These are phyloP conservation scores for Protostelium mycophagum DNA, from an alignment of 78 protist genomes.

Conservation along the genomic window DNA sequence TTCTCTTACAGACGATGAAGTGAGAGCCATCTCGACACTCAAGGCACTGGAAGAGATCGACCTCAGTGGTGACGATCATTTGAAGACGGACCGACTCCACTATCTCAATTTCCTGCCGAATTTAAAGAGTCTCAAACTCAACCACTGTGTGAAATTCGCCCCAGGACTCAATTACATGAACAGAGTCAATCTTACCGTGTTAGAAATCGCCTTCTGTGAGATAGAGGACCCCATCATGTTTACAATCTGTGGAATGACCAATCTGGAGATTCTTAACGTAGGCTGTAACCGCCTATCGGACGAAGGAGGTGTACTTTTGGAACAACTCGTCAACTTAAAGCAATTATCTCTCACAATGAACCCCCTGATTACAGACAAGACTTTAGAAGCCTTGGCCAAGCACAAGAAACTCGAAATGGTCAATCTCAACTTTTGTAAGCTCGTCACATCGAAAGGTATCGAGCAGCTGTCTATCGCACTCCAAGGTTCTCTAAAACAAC, in stretches of 20 bases:
- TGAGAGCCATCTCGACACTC: neutral
- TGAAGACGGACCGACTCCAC: neutral
- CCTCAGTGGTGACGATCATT: neutral
- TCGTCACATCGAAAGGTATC: neutral
- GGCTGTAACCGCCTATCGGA: neutral
- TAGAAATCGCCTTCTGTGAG: neutral
- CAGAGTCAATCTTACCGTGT: neutral
- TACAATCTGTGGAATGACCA: neutral
- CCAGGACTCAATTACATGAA: neutral
- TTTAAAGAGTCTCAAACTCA: neutral
- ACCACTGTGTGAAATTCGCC: neutral
- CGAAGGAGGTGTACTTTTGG: neutral
- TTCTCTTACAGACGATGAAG: neutral
- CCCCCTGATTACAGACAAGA: neutral
- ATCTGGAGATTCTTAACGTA: neutral
- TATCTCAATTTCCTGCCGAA: neutral
- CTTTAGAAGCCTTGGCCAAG: neutral
- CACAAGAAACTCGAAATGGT: neutral
- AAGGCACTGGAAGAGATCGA: neutral
- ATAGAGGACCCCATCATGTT: neutral
- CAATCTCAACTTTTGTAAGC: neutral
- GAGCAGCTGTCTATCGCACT: neutral
- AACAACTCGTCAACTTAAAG: neutral
- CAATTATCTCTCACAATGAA: neutral
- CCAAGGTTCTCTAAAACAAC: neutral